These are phyloP conservation scores for Datisca glomerata DNA, from an alignment of 306 rosid species.

Conservation along the genomic window DNA sequence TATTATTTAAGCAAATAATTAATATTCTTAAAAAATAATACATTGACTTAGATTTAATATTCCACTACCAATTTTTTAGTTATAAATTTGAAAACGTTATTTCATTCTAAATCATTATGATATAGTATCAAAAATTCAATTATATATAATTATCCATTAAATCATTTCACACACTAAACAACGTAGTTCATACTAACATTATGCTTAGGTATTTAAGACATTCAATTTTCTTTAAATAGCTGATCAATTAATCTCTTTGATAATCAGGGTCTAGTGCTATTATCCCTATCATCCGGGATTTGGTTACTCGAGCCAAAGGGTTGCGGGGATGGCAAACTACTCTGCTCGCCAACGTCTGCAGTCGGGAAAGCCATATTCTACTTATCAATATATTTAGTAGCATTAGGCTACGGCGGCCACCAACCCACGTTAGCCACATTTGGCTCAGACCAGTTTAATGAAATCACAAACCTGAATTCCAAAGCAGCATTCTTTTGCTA, in stretches of 20 bases:
- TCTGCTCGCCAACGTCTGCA: conserved; percentile 9
- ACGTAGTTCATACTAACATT: too few relatives aligned
- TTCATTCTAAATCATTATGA: too few relatives aligned
- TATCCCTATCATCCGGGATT: conserved; percentile 11
- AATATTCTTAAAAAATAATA: too few relatives aligned
- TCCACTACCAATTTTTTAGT: too few relatives aligned
- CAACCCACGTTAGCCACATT: conserved; percentile 51
- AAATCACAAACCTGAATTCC: conserved; percentile 27
- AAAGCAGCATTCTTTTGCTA: conserved; percentile 43
- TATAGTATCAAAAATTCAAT: too few relatives aligned
- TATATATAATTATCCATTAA: too few relatives aligned
- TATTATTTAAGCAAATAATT: too few relatives aligned
- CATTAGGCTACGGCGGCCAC: conserved; percentile 54
- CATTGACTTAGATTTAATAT: too few relatives aligned
- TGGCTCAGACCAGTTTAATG: conserved; percentile 62
- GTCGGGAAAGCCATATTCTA: conserved; percentile 32
- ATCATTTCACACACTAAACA: too few relatives aligned
- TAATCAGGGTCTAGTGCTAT: conserved; percentile 13
- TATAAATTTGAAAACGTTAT: too few relatives aligned
- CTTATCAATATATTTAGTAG: conserved; percentile 46
- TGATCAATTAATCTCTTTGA: background rate
- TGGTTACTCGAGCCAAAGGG: conserved; percentile 12
- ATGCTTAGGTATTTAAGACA: too few relatives aligned
- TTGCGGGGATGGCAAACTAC: conserved; percentile 4
- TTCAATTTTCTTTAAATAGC: background rate